phyloP scores from a whole-genome alignment of 768 basidiomycete species.

The Russula compacta region DNA sequence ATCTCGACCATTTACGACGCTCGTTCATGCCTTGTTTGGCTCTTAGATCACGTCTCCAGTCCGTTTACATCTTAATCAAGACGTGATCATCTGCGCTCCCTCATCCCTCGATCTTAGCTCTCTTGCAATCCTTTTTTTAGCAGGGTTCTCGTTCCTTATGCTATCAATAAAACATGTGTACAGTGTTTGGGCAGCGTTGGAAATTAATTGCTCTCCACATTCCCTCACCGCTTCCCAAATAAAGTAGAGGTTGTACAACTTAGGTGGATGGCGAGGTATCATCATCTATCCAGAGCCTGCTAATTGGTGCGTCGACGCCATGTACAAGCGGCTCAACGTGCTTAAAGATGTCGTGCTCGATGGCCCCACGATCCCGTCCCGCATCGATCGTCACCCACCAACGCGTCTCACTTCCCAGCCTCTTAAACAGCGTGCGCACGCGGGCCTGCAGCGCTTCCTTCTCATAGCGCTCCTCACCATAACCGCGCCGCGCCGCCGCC shows the following conservation, averaged over 20 bases:
- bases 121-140: slow-evolving; percentile 11
- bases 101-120: slow-evolving; percentile 1
- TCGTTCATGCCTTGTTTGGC: slow-evolving; percentile 9
- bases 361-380: slow-evolving; percentile 38
- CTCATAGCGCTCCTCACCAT: slow-evolving; percentile 85
- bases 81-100: slow-evolving; percentile 4
- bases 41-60: slow-evolving; percentile 2
- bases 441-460: slow-evolving; percentile 61
- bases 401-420: slow-evolving; percentile 34
- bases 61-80: slow-evolving; percentile 8
- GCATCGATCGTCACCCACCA: slow-evolving; percentile 56
- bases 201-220: slow-evolving; percentile 7
- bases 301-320: slow-evolving; percentile 35
- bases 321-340: slow-evolving; percentile 36
- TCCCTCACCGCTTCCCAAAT: background rate
- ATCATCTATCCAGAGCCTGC: slow-evolving; percentile 40
- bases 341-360: slow-evolving; percentile 48
- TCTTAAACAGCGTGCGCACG: slow-evolving; percentile 52
- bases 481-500: slow-evolving; percentile 65
- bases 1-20: slow-evolving; percentile 15
- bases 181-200: slow-evolving; percentile 5
- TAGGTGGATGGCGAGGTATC: background rate
- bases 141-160: slow-evolving; percentile 11
- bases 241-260: background rate
- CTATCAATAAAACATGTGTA: slow-evolving; percentile 15